Evolutionary conservation across 2,329 filamentous ascomycete genomes (phyloP).

Genomic region (Nemania sp.): DNA sequence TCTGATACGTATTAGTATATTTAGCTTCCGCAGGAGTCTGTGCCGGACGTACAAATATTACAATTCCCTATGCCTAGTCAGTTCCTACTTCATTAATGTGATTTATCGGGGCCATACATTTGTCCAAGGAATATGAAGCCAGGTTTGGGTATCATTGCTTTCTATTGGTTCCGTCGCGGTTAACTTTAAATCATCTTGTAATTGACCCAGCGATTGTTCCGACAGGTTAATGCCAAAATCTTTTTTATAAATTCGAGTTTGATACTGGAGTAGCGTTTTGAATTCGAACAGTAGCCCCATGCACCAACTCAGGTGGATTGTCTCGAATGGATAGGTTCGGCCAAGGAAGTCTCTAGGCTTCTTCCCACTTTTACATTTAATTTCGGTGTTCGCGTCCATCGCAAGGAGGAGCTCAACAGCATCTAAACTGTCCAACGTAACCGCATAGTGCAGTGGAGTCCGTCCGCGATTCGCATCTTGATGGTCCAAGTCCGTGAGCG

Average conservation of each 20-base stretch:
- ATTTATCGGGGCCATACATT: neutral
- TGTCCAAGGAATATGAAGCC: neutral
- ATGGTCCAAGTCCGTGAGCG: neutral
- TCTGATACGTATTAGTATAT: too few species aligned
- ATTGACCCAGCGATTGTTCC: too few species aligned
- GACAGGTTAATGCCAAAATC: too few species aligned
- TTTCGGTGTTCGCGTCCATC: neutral
- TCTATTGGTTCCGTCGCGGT: too few species aligned
- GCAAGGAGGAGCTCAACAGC: neutral
- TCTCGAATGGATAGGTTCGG: too few species aligned
- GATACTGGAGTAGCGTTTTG: neutral
- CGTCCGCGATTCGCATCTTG: neutral
- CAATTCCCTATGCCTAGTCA: conserved; percentile 1
- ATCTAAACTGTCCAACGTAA: neutral
- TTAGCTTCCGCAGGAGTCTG: too few species aligned
- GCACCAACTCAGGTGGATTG: too few species aligned
- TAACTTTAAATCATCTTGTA: too few species aligned
- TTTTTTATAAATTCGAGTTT: too few species aligned
- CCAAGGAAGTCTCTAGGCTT: too few species aligned
- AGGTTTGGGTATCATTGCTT: too few species aligned
- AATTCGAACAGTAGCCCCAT: neutral
- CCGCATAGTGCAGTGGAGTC: neutral
- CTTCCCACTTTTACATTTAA: too few species aligned
- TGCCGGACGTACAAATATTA: conserved; percentile 3
- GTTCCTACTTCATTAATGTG: neutral